phyloP scores from a whole-genome alignment of 2,329 filamentous ascomycete species.

The Sporothrix curviconia region DNA sequence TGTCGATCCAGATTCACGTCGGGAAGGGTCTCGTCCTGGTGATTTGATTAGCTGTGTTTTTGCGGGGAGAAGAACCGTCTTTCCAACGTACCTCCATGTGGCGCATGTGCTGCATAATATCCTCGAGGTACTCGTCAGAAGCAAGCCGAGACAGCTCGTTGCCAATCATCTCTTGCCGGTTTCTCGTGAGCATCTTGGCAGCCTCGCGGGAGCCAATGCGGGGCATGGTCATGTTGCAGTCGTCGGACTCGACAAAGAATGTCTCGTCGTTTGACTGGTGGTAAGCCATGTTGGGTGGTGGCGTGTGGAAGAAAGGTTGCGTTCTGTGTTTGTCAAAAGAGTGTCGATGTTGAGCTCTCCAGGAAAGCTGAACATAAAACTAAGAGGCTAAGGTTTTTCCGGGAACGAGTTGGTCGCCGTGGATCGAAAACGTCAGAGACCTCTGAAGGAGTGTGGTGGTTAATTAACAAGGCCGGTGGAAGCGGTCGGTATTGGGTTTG shows the following conservation, averaged over 20 bases:
- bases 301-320: constrained; percentile 4
- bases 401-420: constrained; percentile 13
- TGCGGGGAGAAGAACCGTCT: not conserved
- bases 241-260: constrained; percentile 53
- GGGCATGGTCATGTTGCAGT: constrained; percentile 37
- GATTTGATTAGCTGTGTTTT: not conserved
- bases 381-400: not conserved
- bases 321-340: constrained; percentile 7
- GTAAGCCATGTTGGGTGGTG: constrained; percentile 26
- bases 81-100: constrained; percentile 77
- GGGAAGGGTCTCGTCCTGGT: constrained; percentile 72
- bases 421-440: not conserved
- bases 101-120: constrained; percentile 89
- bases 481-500: constrained; percentile 23
- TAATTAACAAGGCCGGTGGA: constrained; percentile 18
- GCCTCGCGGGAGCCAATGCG: constrained; percentile 68
- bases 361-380: constrained; percentile 14
- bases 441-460: constrained; percentile 30
- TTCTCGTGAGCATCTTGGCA: constrained; percentile 68
- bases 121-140: constrained; percentile 86
- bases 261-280: constrained; percentile 33
- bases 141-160: constrained; percentile 82
- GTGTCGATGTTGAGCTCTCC: constrained; percentile 11
- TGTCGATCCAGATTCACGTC: constrained; percentile 98
- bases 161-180: constrained; percentile 80